A percentile compares a stretch with the other conserved stretches of the same genome.
These are phyloP conservation scores for Diaporthe aspalathi DNA, from an alignment of 2,329 filamentous ascomycete species.

Conservation along the genomic window DNA sequence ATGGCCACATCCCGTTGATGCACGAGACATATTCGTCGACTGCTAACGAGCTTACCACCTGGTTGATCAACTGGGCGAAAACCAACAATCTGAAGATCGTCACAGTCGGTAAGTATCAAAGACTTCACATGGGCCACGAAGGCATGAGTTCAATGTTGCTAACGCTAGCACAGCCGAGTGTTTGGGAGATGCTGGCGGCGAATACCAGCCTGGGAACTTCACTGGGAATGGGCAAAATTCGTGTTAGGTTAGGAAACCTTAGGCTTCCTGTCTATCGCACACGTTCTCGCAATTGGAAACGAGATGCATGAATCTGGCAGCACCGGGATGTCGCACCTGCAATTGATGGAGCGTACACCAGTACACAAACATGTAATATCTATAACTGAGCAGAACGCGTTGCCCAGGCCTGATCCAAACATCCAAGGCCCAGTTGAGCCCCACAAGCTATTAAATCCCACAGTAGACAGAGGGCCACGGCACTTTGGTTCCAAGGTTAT, in stretches of 20 bases:
- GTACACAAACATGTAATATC: too few species aligned
- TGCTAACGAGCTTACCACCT: conserved; percentile 60
- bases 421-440: too few species aligned
- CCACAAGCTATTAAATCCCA: too few species aligned
- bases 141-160: neutral
- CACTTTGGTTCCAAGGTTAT: neutral
- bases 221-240: conserved; percentile 48
- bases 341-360: too few species aligned
- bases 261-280: too few species aligned
- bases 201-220: conserved; percentile 55
- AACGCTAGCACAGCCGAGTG: conserved; percentile 53
- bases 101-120: conserved; percentile 58
- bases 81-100: conserved; percentile 60
- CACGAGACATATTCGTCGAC: conserved; percentile 65
- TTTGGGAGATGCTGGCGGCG: conserved; percentile 53
- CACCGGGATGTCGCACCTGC: too few species aligned
- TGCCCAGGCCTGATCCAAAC: too few species aligned
- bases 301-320: neutral
- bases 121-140: too few species aligned
- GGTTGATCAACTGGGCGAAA: conserved; percentile 63
- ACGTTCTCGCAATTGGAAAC: neutral
- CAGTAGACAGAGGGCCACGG: too few species aligned
- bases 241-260: conserved; percentile 41
- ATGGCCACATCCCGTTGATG: conserved; percentile 68
- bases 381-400: too few species aligned